A percentile compares a stretch with the other conserved stretches of the same genome.
Conservation (phyloP, 2,329 filamentous ascomycete genomes). For the Colletotrichum liriopes region DNA sequence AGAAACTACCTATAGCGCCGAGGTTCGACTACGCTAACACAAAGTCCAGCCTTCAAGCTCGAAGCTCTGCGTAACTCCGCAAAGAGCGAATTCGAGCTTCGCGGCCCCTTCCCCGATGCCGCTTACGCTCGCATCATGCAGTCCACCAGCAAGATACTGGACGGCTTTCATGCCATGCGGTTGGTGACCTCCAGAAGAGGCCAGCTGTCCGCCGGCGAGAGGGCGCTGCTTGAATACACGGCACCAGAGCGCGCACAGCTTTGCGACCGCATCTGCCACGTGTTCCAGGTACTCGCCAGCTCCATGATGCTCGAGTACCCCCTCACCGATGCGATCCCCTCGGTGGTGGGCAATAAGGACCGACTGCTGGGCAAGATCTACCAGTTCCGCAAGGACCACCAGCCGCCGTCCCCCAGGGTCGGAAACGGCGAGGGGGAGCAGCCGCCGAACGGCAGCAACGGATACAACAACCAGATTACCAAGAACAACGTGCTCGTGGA, state of each 20-base stretch:
- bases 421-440: conserved; percentile 58
- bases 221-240: conserved; percentile 85
- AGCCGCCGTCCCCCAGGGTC: conserved; percentile 53
- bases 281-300: conserved; percentile 88
- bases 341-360: conserved; percentile 85
- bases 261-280: conserved; percentile 91
- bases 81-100: conserved; percentile 88
- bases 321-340: conserved; percentile 89
- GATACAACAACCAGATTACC: conserved; percentile 41
- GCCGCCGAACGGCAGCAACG: conserved; percentile 32
- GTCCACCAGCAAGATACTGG: conserved; percentile 87
- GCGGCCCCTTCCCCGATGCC: conserved; percentile 86
- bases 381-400: conserved; percentile 82
- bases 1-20: conserved; percentile 31
- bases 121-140: conserved; percentile 82
- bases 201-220: conserved; percentile 83
- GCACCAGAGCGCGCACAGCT: conserved; percentile 83
- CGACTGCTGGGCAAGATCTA: conserved; percentile 89
- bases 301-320: conserved; percentile 97
- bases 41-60: conserved; percentile 71
- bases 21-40: neutral
- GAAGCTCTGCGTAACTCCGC: conserved; percentile 82
- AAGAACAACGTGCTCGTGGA: conserved; percentile 62
- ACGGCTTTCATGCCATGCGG: conserved; percentile 97
- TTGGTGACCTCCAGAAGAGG: conserved; percentile 88